These are phyloP conservation scores for Ceratonia siliqua DNA, from an alignment of 306 rosid genomes.

Conservation along the genomic window DNA sequence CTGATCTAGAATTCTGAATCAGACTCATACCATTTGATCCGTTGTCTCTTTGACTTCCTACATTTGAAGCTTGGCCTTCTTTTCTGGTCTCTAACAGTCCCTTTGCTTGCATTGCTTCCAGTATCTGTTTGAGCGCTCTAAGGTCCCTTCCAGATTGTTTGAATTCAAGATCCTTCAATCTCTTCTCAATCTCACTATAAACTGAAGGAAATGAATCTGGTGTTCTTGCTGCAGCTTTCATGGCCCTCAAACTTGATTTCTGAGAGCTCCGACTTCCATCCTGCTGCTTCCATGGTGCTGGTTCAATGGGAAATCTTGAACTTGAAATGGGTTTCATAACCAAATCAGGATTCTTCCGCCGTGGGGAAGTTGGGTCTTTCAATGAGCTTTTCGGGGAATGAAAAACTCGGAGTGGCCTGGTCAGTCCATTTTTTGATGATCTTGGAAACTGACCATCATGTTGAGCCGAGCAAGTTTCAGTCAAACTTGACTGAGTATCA, in stretches of 20 bases:
- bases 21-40: constrained; percentile 45
- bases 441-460: constrained; percentile 40
- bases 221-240: constrained; percentile 49
- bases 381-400: constrained; percentile 48
- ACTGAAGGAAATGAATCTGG: constrained; percentile 62
- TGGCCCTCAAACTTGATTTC: constrained; percentile 42
- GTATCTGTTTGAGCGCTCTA: constrained; percentile 82
- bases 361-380: constrained; percentile 68
- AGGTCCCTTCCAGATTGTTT: constrained; percentile 90
- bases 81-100: constrained; percentile 63
- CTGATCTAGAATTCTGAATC: constrained; percentile 49
- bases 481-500: constrained; percentile 41
- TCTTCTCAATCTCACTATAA: constrained; percentile 82
- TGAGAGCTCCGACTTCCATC: constrained; percentile 62
- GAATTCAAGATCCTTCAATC: constrained; percentile 76
- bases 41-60: constrained; percentile 51
- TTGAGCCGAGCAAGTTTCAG: constrained; percentile 36
- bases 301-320: constrained; percentile 79
- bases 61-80: constrained; percentile 54
- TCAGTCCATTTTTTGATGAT: constrained; percentile 45
- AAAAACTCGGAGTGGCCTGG: constrained; percentile 50
- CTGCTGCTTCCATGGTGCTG: constrained; percentile 86
- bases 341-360: constrained; percentile 57
- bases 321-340: constrained; percentile 73
- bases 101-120: constrained; percentile 81